Conservation (phyloP, 2,329 filamentous ascomycete genomes). For the Furcasterigmium furcatum region DNA sequence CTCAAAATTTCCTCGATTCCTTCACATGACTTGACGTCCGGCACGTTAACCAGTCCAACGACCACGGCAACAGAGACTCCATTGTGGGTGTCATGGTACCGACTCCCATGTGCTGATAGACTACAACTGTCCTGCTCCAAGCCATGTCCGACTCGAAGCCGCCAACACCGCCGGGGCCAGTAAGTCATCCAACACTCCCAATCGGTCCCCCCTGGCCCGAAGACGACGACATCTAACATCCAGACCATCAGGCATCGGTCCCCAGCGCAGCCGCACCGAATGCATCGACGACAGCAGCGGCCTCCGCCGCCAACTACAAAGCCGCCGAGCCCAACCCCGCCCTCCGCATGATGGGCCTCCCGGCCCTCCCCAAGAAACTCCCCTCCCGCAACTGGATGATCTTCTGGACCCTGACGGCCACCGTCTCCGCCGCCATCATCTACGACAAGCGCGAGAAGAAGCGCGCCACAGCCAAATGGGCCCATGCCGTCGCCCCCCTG, state of each 20-base stretch:
- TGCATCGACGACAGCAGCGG: constrained; percentile 6
- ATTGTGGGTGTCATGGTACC: too few species aligned
- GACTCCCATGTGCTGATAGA: background rate
- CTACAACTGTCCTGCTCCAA: background rate
- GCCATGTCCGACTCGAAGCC: constrained; percentile 18
- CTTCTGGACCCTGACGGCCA: constrained; percentile 76
- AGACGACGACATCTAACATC: constrained; percentile 3
- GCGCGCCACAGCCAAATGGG: constrained; percentile 82
- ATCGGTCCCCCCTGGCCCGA: background rate
- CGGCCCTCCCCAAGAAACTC: constrained; percentile 76
- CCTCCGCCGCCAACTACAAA: constrained; percentile 29
- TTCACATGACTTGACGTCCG: too few species aligned
- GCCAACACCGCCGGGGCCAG: constrained; percentile 14
- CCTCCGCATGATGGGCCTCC: constrained; percentile 78
- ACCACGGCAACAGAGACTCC: too few species aligned
- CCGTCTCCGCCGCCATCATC: constrained; percentile 75
- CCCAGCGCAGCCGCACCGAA: background rate
- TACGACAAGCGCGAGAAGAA: constrained; percentile 94
- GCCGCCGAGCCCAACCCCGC: constrained; percentile 62
- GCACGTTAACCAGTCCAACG: too few species aligned
- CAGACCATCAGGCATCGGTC: constrained; percentile 4
- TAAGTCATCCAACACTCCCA: constrained; percentile 1
- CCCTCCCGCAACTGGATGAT: constrained; percentile 98
- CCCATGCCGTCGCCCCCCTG: constrained; percentile 78
- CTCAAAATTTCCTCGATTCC: constrained; percentile 5